Base-by-base conservation (phyloP, 2,329 filamentous ascomycete genomes). In the Niveomyces coronatus region DNA sequence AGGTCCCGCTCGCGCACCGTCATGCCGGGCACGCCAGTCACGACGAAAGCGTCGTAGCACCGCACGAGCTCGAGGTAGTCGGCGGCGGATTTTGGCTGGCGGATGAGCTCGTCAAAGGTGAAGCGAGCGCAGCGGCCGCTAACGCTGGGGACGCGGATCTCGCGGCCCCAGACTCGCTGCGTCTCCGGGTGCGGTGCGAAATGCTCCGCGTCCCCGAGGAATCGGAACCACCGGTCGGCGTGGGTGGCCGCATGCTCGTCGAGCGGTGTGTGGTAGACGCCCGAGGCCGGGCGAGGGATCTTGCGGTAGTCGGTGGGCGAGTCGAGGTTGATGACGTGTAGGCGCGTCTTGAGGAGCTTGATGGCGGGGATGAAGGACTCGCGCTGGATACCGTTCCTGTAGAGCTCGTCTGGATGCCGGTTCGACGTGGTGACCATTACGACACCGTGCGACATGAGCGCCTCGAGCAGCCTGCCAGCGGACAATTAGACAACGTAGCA, bases 221-320 rank as follows among this genome's bases (percentile, higher is more conserved):
- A 96, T 40, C 77, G 76, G 64, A 96, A 95, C 91, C 91, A 98
- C 58, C 89, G 89, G 49, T 94, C 78, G 13, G 87, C 85, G 55
- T 98, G 91, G 1, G 76, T 76, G 9, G 72, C 60, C 4, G 91
- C 88, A 36, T 82, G 79, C 8, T 70, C 69, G 57, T 89, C 87
- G 3, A 96, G 76, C 0, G 86, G 84, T 42, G 86, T 80, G 64
- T 96, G 85, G 61, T 96, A 98, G 14, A 98, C 91, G 26, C 85
- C 89, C 1, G 86, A 93, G 0, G 88, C 82, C 3, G 91, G 91
- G 1, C 91, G 78, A 1, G 89, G 86, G 40, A 98, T 93, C 61
- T 95, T 96, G 53, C 91, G 85, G 65, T 98, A 98, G 62, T 98
- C 91, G 26, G 88, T 98, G 4, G 82, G 79, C 3, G 87, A 94